Base-by-base conservation (phyloP, 2,329 filamentous ascomycete genomes). In the Trichoderma harzianum region DNA sequence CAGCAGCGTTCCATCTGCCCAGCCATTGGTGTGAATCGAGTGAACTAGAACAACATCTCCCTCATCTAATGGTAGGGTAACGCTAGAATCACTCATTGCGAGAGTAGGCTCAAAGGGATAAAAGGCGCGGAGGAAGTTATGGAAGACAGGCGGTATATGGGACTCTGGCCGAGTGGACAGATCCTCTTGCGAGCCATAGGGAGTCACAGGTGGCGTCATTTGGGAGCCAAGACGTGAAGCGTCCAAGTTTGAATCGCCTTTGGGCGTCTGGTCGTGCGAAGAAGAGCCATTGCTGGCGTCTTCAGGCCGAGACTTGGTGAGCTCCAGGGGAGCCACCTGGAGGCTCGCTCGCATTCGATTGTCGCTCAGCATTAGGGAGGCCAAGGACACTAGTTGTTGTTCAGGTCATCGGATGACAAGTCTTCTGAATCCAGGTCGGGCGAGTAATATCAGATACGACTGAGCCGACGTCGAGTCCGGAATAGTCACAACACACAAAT, bases 11-110 rank as follows among this genome's bases (percentile, higher is more conserved):
- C 96, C 96, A 80, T 99, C 96, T 36, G 96, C 96, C 96, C 96
- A 99, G 76, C 96, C 96, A 83, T 98, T 99, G 73, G 94, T 96
- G 82, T 99, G 96, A 75, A 98, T 93, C 5, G 96, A 98, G 81
- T 99, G 96, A 26, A 99, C 92, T 72, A 99, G 84, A 69, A 99
- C 92, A 63, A 99, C 89, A 78, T 99, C 96, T 72, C 96, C 96
- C 79, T 96, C 92, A 76, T 93, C 93, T 71, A 99, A 87, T 26
- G 94, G 92, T 12, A 98, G 86, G 12, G 95, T 98, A 70, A 98
- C 92, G 11, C 94, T 96, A 12, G 92, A 92, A 72, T 95, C 93
- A n/a, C 90, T 90, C 73, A 93, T 89, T 55, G 92, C 88, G 77
- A 91, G 90, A 72, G 87, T 90, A 1, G 95, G 94, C 72, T 95